Conservation (phyloP, 768 basidiomycete species). For the Lactarius vividus region DNA sequence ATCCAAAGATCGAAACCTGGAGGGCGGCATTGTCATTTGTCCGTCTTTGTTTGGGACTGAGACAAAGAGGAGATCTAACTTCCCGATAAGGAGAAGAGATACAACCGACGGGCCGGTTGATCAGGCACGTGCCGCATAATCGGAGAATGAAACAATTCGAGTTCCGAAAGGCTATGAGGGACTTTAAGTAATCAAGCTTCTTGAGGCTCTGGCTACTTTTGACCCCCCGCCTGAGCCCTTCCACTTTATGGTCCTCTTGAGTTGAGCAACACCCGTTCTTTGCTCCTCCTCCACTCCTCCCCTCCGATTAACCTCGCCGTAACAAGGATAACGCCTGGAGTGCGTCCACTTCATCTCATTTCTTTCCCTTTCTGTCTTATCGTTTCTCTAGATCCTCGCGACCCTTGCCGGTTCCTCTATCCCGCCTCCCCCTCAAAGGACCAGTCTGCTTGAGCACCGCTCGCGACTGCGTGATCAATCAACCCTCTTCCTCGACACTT, state of each 20-base stretch:
- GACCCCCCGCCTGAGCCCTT: slow-evolving; percentile 13
- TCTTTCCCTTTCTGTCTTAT: slow-evolving; percentile 1
- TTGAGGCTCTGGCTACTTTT: not conserved
- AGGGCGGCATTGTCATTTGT: not conserved
- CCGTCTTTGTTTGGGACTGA: not conserved
- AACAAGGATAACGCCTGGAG: slow-evolving; percentile 55
- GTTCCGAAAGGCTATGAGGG: slow-evolving; percentile 12
- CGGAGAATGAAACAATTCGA: slow-evolving; percentile 20
- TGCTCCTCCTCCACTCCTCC: slow-evolving; percentile 29
- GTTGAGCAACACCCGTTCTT: slow-evolving; percentile 31
- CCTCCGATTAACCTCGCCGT: slow-evolving; percentile 47
- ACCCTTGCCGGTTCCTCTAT: slow-evolving; percentile 84
- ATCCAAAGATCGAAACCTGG: not conserved
- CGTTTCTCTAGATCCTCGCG: slow-evolving; percentile 66
- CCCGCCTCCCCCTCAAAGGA: slow-evolving; percentile 45
- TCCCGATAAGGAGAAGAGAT: slow-evolving; percentile 14
- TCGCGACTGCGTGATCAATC: slow-evolving; percentile 27
- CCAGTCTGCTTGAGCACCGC: slow-evolving; percentile 38
- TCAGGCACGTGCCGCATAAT: slow-evolving; percentile 7
- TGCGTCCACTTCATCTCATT: slow-evolving; percentile 27
- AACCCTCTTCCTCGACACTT: slow-evolving; percentile 24
- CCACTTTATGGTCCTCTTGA: slow-evolving; percentile 28
- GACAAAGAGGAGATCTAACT: slow-evolving; percentile 16
- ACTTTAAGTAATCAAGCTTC: slow-evolving; percentile 16
- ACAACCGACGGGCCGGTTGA: slow-evolving; percentile 25